Percentiles rank a stretch among this genome's conserved stretches.
These are phyloP conservation scores for Pterulicium gracile DNA, from an alignment of 1,284 basidiomycete species.

Conservation along the genomic window DNA sequence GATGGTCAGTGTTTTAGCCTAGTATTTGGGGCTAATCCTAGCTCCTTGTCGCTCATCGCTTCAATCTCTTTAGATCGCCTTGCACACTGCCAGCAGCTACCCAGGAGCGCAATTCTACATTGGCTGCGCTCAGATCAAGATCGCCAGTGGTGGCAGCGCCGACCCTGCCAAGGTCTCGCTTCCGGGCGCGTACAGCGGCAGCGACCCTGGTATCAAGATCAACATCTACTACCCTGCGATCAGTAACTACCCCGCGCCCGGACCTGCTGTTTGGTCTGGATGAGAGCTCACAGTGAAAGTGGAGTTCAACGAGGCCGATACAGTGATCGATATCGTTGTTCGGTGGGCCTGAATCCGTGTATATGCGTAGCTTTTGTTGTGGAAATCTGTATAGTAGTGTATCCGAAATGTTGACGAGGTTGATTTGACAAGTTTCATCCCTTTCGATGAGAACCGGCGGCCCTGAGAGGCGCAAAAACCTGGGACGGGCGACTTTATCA, in stretches of 20 bases:
- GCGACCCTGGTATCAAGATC: constrained; percentile 2
- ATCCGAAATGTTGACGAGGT: no score
- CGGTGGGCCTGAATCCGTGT: no score
- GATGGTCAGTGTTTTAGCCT: constrained; percentile 21
- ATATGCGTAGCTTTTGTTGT: no score
- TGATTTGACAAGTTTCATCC: no score
- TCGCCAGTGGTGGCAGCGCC: constrained; percentile 5
- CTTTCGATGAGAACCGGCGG: no score
- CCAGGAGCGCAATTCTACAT: constrained; percentile 39
- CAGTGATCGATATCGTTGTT: no score
- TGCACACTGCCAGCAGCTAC: constrained; percentile 30
- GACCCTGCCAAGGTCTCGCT: constrained; percentile 4
- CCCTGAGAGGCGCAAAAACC: no score
- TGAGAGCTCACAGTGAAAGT: not conserved
- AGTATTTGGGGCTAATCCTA: no score
- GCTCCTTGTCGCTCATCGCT: not conserved
- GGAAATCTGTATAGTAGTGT: no score
- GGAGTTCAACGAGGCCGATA: no score
- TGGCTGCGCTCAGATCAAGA: constrained; percentile 12
- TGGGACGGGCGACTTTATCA: no score
- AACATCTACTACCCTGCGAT: constrained; percentile 3
- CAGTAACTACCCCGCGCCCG: constrained; percentile 1
- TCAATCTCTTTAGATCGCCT: constrained; percentile 24
- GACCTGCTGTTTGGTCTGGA: constrained; percentile 2
- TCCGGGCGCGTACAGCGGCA: constrained; percentile 1